Evolutionary conservation across 1,284 basidiomycete species (phyloP).

Genomic region (Ganoderma meredithae): DNA sequence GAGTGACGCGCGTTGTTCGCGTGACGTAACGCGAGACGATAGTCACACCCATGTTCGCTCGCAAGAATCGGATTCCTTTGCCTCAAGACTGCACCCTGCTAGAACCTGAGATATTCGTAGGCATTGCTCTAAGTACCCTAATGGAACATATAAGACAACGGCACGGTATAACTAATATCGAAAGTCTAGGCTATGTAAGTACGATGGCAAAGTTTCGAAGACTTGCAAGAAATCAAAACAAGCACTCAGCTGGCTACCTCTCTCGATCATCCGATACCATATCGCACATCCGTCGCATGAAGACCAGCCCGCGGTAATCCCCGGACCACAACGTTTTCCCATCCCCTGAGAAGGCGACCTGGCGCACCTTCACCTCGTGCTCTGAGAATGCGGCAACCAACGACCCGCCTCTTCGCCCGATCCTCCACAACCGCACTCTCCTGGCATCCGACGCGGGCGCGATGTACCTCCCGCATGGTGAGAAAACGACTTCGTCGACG

Average conservation of each 20-base stretch:
- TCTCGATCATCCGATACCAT: neutral
- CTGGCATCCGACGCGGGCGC: neutral
- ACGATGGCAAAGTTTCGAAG: too few relatives aligned
- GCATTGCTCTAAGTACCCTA: too few relatives aligned
- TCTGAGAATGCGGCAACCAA: neutral
- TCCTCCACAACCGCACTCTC: conserved; percentile 6
- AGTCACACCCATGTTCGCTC: neutral
- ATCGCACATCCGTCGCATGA: neutral
- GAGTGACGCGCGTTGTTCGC: neutral
- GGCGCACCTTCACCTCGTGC: neutral
- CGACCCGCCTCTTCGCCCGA: neutral
- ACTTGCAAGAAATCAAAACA: too few relatives aligned
- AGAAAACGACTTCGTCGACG: neutral
- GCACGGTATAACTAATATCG: too few relatives aligned
- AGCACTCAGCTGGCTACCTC: neutral
- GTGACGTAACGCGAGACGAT: neutral
- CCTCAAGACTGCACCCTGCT: too few relatives aligned
- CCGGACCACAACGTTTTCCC: conserved; percentile 3
- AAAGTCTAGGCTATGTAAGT: too few relatives aligned
- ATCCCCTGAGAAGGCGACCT: neutral
- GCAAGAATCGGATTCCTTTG: too few relatives aligned
- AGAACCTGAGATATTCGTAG: too few relatives aligned
- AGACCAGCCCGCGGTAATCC: neutral
- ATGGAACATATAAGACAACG: too few relatives aligned
- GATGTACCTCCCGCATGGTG: neutral